Evolutionary conservation across 805 yeast species (phyloP).

Genomic region (Ogataea saltuana): DNA sequence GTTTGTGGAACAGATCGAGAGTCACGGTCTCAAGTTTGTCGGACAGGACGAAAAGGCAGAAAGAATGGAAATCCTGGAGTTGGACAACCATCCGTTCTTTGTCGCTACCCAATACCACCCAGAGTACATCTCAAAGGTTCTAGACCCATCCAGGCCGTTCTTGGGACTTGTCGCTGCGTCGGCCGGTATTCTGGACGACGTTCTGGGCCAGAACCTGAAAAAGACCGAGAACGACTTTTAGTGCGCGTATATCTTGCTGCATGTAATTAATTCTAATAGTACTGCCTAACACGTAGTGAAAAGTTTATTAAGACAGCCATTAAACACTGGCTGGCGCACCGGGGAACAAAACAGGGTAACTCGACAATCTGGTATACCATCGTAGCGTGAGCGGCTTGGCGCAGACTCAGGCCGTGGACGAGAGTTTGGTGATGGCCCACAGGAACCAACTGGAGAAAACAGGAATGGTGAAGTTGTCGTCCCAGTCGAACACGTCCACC

Average conservation of each 20-base stretch:
- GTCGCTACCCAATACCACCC: constrained; percentile 99
- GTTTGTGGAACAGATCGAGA: constrained; percentile 68
- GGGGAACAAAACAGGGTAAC: background rate
- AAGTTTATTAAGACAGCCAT: too few species aligned
- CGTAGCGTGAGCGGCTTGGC: background rate
- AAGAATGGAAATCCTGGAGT: constrained; percentile 93
- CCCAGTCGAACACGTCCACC: constrained; percentile 71
- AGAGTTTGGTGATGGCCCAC: constrained; percentile 24
- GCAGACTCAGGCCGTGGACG: constrained; percentile 5
- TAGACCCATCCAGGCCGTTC: constrained; percentile 96
- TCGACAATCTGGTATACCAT: too few species aligned
- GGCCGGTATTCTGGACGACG: constrained; percentile 73
- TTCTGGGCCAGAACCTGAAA: constrained; percentile 45
- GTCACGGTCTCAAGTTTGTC: constrained; percentile 79
- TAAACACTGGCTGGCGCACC: too few species aligned
- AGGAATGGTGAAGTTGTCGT: constrained; percentile 95
- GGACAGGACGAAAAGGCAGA: constrained; percentile 89
- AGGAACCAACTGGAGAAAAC: constrained; percentile 74
- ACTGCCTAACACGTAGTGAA: too few species aligned
- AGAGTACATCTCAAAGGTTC: constrained; percentile 92
- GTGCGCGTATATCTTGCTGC: too few species aligned
- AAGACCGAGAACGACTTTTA: constrained; percentile 36
- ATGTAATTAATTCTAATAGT: too few species aligned
- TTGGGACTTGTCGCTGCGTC: constrained; percentile 95
- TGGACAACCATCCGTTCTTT: constrained; percentile 82